Conservation (phyloP, 129 eudicot species). For the Tagetes patula region DNA sequence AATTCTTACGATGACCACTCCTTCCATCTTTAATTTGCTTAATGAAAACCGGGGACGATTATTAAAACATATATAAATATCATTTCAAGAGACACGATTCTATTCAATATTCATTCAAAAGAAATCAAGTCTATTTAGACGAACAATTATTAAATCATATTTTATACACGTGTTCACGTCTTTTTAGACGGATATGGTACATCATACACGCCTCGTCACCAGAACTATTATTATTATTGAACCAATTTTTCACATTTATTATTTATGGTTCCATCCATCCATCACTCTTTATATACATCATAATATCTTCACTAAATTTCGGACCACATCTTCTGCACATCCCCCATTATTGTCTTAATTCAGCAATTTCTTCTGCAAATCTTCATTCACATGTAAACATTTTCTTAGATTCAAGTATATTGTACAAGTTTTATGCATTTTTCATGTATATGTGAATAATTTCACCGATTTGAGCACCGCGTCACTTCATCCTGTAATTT, state of each 20-base stretch:
- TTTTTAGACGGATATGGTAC: background rate
- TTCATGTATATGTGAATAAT: background rate
- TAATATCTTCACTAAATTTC: conserved; percentile 18
- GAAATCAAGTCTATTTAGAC: too few species aligned
- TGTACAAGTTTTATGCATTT: background rate
- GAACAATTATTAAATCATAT: background rate
- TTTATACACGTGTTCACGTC: background rate
- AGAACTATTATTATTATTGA: background rate
- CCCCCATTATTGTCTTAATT: background rate
- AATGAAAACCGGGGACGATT: too few species aligned
- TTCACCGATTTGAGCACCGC: conserved; percentile 14
- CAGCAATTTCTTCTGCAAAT: background rate
- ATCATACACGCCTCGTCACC: background rate
- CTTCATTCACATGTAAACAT: background rate
- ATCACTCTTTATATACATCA: background rate
- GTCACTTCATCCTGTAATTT: background rate
- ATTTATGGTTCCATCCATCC: background rate
- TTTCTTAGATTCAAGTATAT: background rate
- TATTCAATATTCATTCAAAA: too few species aligned
- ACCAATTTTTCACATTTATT: background rate
- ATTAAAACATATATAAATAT: too few species aligned
- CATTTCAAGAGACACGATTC: too few species aligned
- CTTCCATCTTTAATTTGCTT: too few species aligned
- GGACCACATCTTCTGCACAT: conserved; percentile 13
- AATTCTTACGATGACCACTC: too few species aligned